phyloP scores from a whole-genome alignment of 352 stramenopile species.

The Phytophthora litchii region DNA sequence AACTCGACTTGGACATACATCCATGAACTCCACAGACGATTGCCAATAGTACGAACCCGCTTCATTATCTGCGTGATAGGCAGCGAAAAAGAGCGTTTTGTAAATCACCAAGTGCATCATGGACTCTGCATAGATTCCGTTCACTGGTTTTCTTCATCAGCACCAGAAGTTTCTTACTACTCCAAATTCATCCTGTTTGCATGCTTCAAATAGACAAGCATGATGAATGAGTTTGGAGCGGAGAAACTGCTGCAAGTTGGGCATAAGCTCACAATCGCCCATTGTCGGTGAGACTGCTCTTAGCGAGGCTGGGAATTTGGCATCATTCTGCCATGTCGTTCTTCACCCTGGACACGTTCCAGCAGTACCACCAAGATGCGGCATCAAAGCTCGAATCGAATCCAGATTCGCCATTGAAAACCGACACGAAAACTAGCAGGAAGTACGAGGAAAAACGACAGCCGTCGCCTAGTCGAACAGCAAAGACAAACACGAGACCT shows the following conservation, averaged over 20 bases:
- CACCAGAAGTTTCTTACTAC: slow-evolving; percentile 1
- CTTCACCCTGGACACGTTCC: slow-evolving; percentile 37
- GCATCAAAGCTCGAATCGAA: slow-evolving; percentile 22
- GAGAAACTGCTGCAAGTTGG: slow-evolving; percentile 15
- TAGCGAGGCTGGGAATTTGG: not conserved
- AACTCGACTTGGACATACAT: too few relatives aligned
- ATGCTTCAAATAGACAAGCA: slow-evolving; percentile 15
- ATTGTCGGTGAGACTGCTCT: not conserved
- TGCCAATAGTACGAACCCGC: too few relatives aligned
- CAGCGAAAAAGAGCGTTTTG: too few relatives aligned
- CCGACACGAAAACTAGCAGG: not conserved
- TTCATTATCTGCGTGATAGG: too few relatives aligned
- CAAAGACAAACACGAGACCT: slow-evolving; percentile 12
- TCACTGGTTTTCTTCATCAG: too few relatives aligned
- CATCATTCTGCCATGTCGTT: slow-evolving; percentile 31
- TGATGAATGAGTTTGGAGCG: slow-evolving; percentile 1
- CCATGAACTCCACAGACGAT: too few relatives aligned
- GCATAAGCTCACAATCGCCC: not conserved
- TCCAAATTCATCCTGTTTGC: too few relatives aligned
- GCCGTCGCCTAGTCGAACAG: slow-evolving; percentile 17
- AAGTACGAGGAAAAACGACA: slow-evolving; percentile 26
- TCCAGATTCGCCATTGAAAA: slow-evolving; percentile 13
- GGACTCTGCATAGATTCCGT: too few relatives aligned
- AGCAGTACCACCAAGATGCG: slow-evolving; percentile 32
- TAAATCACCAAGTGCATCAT: too few relatives aligned